Evolutionary conservation across 129 eudicot genomes (phyloP).

Genomic region (Escallonia herrerae): DNA sequence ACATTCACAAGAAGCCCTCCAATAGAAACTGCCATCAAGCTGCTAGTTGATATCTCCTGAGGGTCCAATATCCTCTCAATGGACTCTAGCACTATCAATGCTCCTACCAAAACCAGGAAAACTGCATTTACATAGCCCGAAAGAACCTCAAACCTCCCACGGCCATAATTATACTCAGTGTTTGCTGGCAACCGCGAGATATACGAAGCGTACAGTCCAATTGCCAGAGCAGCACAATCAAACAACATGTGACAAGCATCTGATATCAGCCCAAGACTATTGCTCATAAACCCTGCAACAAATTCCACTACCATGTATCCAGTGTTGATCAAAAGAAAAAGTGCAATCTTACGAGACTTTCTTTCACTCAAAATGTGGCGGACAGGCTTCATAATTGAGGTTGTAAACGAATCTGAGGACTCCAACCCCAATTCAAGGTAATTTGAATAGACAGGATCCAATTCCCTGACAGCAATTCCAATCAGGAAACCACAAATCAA

Average conservation of each 20-base stretch:
- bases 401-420: conserved; percentile 42
- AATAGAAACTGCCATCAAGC: conserved; percentile 72
- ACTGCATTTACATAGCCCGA: conserved; percentile 96
- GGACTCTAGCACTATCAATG: conserved; percentile 77
- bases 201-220: conserved; percentile 90
- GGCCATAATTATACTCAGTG: conserved; percentile 69
- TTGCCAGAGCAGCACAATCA: conserved; percentile 96
- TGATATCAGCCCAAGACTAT: conserved; percentile 95
- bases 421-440: conserved; percentile 62
- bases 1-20: conserved; percentile 89
- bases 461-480: conserved; percentile 57
- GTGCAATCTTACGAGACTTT: conserved; percentile 90
- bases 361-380: conserved; percentile 78
- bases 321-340: conserved; percentile 84
- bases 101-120: conserved; percentile 89
- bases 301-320: conserved; percentile 93
- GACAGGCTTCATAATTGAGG: conserved; percentile 52
- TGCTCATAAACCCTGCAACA: conserved; percentile 92
- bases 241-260: conserved; percentile 99
- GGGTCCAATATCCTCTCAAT: conserved; percentile 93
- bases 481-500: conserved; percentile 64
- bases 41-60: conserved; percentile 80
- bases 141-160: conserved; percentile 94
- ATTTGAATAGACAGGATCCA: conserved; percentile 36
- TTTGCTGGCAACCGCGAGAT: conserved; percentile 85